A percentile compares a stretch with the other conserved stretches of the same genome.
phyloP scores from a whole-genome alignment of 2,329 filamentous ascomycete genomes.

The Verticillium nubilum region DNA sequence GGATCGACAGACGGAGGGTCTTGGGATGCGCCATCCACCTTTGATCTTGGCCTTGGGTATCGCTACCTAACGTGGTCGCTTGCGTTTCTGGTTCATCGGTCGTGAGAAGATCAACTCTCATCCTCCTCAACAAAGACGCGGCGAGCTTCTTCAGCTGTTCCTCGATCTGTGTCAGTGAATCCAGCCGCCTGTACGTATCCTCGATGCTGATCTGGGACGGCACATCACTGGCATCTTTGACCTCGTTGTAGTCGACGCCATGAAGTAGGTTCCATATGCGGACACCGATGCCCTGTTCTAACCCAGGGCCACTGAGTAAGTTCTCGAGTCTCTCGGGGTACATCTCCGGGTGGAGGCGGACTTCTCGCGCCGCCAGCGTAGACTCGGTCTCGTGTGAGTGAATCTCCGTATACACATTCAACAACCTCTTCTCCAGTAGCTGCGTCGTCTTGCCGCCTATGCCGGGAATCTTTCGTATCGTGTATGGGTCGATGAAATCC shows the following conservation, averaged over 20 bases:
- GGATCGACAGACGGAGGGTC: slow-evolving; percentile 75
- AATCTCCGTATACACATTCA: slow-evolving; percentile 2
- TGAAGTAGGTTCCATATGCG: slow-evolving; percentile 76
- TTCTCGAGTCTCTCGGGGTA: slow-evolving; percentile 60
- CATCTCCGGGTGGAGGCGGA: slow-evolving; percentile 59
- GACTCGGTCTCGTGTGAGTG: slow-evolving; percentile 10
- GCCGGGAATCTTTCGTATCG: slow-evolving; percentile 76
- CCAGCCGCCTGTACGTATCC: slow-evolving; percentile 76
- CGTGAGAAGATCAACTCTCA: slow-evolving; percentile 70
- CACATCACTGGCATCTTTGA: slow-evolving; percentile 64
- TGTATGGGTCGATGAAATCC: slow-evolving; percentile 68
- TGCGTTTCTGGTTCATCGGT: slow-evolving; percentile 30
- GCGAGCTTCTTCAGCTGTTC: slow-evolving; percentile 66
- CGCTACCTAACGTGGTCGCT: slow-evolving; percentile 13
- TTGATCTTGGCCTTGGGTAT: slow-evolving; percentile 12
- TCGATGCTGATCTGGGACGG: slow-evolving; percentile 92
- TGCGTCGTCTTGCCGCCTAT: slow-evolving; percentile 73
- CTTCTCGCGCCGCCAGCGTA: slow-evolving; percentile 57
- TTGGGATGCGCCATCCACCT: slow-evolving; percentile 76
- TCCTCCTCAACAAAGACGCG: slow-evolving; percentile 66
- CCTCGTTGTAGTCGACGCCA: slow-evolving; percentile 70
- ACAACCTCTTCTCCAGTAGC: slow-evolving; percentile 30
- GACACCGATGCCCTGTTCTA: slow-evolving; percentile 63
- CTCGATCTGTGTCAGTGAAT: slow-evolving; percentile 56
- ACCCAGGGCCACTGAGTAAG: slow-evolving; percentile 64